A percentile compares a stretch with the other conserved stretches of the same genome.
These are phyloP conservation scores for Hamamelis virginiana DNA, from an alignment of 164 flowering plant species.

Conservation along the genomic window DNA sequence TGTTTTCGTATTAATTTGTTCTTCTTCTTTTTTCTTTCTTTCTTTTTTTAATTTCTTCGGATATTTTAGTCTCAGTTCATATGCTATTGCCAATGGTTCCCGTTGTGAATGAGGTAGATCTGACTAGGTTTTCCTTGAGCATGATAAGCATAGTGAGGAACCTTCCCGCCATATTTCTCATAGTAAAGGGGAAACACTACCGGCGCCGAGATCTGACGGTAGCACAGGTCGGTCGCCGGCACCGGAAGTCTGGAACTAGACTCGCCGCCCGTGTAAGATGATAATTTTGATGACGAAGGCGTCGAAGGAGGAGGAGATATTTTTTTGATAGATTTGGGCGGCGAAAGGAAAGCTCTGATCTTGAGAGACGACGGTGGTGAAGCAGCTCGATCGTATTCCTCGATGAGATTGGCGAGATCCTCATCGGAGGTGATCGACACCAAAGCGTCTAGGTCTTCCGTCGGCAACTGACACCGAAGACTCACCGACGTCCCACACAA, in stretches of 20 bases:
- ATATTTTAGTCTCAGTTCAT: neutral
- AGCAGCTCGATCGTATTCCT: constrained; percentile 71
- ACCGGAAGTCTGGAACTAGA: constrained; percentile 10
- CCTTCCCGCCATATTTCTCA: constrained; percentile 32
- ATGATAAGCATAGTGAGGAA: constrained; percentile 24
- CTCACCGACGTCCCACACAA: constrained; percentile 67
- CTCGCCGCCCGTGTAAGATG: constrained; percentile 11
- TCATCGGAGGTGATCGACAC: constrained; percentile 84
- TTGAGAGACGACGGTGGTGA: constrained; percentile 42
- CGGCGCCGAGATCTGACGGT: constrained; percentile 29
- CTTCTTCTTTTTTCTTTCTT: neutral
- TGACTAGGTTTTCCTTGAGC: constrained; percentile 38
- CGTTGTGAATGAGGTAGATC: constrained; percentile 54
- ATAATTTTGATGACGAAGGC: constrained; percentile 21
- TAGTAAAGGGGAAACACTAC: constrained; percentile 22
- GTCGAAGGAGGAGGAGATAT: constrained; percentile 36
- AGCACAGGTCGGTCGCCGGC: constrained; percentile 11
- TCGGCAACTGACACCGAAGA: constrained; percentile 81
- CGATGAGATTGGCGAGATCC: constrained; percentile 78
- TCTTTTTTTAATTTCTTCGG: neutral
- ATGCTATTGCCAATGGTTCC: constrained; percentile 70
- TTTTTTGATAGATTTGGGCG: constrained; percentile 46
- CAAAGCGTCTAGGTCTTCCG: constrained; percentile 86
- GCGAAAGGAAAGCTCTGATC: constrained; percentile 77
- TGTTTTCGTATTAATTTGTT: constrained; percentile 1